Evolutionary conservation across 176 grass and related monocot species (phyloP).

Genomic region (Triticum aestivum): IWGSC_CS_RefSeq_v2.1 NC_057808.1:360035025-360035524

Average conservation of each 20-base stretch:
- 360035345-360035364: background rate
- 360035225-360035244: background rate
- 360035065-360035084: constrained; percentile 28
- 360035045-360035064: constrained; percentile 13
- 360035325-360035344: constrained; percentile 12
- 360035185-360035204: too few species aligned
- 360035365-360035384: too few species aligned
- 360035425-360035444: constrained; percentile 10
- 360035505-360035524: background rate
- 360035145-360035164: too few species aligned
- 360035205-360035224: background rate
- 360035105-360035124: background rate
- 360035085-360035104: background rate
- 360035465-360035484: constrained; percentile 40
- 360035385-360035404: too few species aligned
- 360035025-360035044: constrained; percentile 49
- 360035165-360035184: too few species aligned
- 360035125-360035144: background rate
- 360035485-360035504: constrained; percentile 14
- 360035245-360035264: constrained; percentile 47
- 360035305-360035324: constrained; percentile 37
- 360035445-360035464: background rate
- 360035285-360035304: background rate
- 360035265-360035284: constrained; percentile 39
- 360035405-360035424: too few species aligned